phyloP scores from a whole-genome alignment of 1,284 basidiomycete species.

The Ceratobasidium sp. region DNA sequence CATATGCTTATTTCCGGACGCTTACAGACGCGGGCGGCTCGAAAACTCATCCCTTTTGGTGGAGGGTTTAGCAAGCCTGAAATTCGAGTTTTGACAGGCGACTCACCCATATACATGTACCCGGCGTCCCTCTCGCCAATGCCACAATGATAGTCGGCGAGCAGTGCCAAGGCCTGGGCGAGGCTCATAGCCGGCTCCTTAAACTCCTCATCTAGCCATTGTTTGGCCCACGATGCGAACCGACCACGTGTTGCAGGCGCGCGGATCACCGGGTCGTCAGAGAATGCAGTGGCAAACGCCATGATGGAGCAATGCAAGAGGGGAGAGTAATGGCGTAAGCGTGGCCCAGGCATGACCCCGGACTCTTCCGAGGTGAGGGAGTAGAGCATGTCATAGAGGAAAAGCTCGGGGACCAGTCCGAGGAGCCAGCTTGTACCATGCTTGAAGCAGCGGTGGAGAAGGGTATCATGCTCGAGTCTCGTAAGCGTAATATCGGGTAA shows the following conservation, averaged over 20 bases:
- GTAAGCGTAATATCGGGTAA: background rate
- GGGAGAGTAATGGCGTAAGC: slow-evolving; percentile 18
- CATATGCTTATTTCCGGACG: background rate
- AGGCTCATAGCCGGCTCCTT: background rate
- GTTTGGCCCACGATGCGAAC: slow-evolving; percentile 24
- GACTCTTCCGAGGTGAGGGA: slow-evolving; percentile 3
- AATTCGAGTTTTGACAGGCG: background rate
- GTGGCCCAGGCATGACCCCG: too few relatives aligned
- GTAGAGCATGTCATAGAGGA: slow-evolving; percentile 38
- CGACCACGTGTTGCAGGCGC: background rate
- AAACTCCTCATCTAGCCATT: slow-evolving; percentile 36
- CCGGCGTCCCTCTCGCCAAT: slow-evolving; percentile 22
- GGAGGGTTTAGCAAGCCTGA: too few relatives aligned
- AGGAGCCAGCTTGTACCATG: slow-evolving; percentile 31
- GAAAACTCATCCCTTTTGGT: slow-evolving; percentile 27
- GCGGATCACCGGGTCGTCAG: slow-evolving; percentile 10
- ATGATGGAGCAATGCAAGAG: slow-evolving; percentile 28
- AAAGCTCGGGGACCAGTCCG: slow-evolving; percentile 17
- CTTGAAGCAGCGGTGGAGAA: slow-evolving; percentile 21
- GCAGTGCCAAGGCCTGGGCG: slow-evolving; percentile 2
- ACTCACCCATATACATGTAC: slow-evolving; percentile 42
- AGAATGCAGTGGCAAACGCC: slow-evolving; percentile 31
- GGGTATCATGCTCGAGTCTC: slow-evolving; percentile 13
- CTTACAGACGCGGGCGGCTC: slow-evolving; percentile 51
- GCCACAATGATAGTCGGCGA: slow-evolving; percentile 33